Base-by-base conservation (phyloP, 371 early-diverging fungal genomes). In the Mucor saturninus region DNA sequence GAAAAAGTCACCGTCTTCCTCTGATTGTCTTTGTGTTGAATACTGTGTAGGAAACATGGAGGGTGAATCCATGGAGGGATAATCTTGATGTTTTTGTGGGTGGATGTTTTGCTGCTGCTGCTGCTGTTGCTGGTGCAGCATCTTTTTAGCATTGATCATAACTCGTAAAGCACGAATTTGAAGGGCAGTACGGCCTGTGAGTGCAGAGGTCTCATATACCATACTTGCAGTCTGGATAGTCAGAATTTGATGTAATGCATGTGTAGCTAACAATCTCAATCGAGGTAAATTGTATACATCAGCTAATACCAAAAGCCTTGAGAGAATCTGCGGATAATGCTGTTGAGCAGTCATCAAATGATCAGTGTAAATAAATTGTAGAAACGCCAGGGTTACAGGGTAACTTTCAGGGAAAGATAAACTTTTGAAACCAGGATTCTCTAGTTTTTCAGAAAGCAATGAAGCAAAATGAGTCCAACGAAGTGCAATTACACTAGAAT, bases 281-380 rank as follows among this genome's bases (percentile, higher is more conserved):
- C 83, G 70, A 39, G 83, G 80, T 32, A 91, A 59, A 6, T 77
- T 61, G 65, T 89, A 90, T 65, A 85, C 81, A 58, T 87, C 86
- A 2, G 90, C 86, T 1, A 90, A 64, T 7, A 83, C 70, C 39
- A 92, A 64, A 4, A 92, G 73, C 50, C 89, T 87, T 31, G 89
- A 85, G 5, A 92, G 69, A 0, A 91, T 83, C 7, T 82, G 76
- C 9, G 87, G 65, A 32, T 84, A 76, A 62, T 87, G 80, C 61
- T 81, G 83, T 62, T 87, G 82, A 40, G 88, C 74, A 13, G 89
- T 85, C 65, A 90, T 84, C n/a, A 92, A 71, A 64, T 87, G 83
- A 63, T 87, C 90, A 0, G 93, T 91, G 64, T 92, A 91, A 50
- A 91, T 67, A 39, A 80, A 92, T 54, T 90, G 90, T 11, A 91